Conservation (phyloP, 2,329 filamentous ascomycete species). For the Cordyceps sp. region DNA sequence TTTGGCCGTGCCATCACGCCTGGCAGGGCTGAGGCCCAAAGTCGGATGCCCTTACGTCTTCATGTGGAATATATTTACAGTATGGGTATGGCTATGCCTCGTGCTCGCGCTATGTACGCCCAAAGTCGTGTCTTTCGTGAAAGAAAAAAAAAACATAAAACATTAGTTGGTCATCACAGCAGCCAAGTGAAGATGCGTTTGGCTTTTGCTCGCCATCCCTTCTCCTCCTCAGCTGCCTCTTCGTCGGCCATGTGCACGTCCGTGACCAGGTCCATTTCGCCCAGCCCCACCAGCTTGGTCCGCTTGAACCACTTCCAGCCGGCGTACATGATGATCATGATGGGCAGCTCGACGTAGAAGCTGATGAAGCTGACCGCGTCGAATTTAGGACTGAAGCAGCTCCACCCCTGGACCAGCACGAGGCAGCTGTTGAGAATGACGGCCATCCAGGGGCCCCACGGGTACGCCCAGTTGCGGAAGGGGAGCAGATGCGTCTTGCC, state of each 20-base stretch:
- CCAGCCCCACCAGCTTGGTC: constrained; percentile 37
- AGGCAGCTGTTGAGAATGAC: constrained; percentile 41
- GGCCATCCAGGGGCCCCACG: constrained; percentile 39
- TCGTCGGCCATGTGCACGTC: constrained; percentile 37
- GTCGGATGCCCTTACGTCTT: too few species aligned
- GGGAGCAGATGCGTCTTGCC: constrained; percentile 43
- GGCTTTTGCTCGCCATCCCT: constrained; percentile 29
- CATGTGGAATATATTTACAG: too few species aligned
- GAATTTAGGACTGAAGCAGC: constrained; percentile 42
- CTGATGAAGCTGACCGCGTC: constrained; percentile 43
- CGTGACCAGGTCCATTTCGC: constrained; percentile 46
- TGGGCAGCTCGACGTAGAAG: constrained; percentile 44
- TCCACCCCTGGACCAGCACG: constrained; percentile 47
- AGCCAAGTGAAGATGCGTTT: constrained; percentile 16
- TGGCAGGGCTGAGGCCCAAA: too few species aligned
- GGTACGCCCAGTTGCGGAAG: constrained; percentile 52
- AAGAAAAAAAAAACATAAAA: neutral
- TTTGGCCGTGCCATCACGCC: too few species aligned
- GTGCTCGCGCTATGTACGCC: too few species aligned
- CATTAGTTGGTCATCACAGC: constrained; percentile 7
- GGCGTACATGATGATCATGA: constrained; percentile 46
- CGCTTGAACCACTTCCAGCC: constrained; percentile 57
- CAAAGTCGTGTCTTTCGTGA: neutral
- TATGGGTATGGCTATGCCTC: too few species aligned
- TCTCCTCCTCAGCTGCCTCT: constrained; percentile 8